These are phyloP conservation scores for Dactylellina haptotyla DNA, from an alignment of 2,329 filamentous ascomycete genomes.

Conservation along the genomic window DNA sequence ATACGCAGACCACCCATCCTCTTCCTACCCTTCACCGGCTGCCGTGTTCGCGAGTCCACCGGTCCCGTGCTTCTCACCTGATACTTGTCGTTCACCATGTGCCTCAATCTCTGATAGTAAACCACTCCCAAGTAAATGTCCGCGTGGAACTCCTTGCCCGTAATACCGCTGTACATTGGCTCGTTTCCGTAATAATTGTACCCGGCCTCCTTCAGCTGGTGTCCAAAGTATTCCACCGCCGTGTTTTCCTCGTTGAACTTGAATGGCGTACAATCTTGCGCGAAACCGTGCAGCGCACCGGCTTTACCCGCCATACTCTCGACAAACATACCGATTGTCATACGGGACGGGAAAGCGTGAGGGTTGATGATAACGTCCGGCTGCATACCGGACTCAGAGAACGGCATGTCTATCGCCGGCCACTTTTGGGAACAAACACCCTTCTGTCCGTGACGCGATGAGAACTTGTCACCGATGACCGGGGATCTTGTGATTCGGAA, in stretches of 20 bases:
- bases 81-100: constrained; percentile 99
- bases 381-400: constrained; percentile 94
- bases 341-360: constrained; percentile 97
- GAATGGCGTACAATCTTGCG: constrained; percentile 95
- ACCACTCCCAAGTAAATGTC: constrained; percentile 98
- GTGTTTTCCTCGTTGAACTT: constrained; percentile 92
- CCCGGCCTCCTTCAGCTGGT: constrained; percentile 92
- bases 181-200: constrained; percentile 99
- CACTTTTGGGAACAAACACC: constrained; percentile 97
- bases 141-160: constrained; percentile 88
- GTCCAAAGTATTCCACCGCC: constrained; percentile 91
- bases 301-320: constrained; percentile 96
- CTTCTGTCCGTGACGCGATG: constrained; percentile 97
- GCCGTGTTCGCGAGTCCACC: constrained; percentile 87
- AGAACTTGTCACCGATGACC: constrained; percentile 98
- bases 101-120: constrained; percentile 95
- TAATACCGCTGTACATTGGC: constrained; percentile 98
- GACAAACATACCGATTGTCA: constrained; percentile 99
- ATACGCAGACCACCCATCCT: constrained; percentile 98
- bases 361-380: constrained; percentile 99
- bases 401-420: constrained; percentile 93
- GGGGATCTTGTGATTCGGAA: constrained; percentile 89
- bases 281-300: constrained; percentile 91
- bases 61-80: constrained; percentile 96
- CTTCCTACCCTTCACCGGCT: constrained; percentile 92